Base-by-base conservation (phyloP, 2,329 filamentous ascomycete species). In the Microcyclospora pomicola region DNA sequence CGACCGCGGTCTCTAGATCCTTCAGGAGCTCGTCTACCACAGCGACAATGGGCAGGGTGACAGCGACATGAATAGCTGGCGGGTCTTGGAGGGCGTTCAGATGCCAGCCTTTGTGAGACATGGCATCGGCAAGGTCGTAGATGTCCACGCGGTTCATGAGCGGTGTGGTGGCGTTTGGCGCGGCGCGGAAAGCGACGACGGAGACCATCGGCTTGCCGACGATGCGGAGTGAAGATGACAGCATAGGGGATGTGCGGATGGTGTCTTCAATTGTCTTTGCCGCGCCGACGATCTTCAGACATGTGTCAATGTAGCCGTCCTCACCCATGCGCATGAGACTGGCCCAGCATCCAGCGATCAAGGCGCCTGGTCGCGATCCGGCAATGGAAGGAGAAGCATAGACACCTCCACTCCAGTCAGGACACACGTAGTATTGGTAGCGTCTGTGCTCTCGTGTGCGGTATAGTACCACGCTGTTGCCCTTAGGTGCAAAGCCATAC, bases 401-500 rank as follows among this genome's bases (percentile, higher is more conserved):
- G 7, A 98, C 86, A 52, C 91, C 91, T 42, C 91, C 91, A 9
- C 82, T 78, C 91, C 91, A 98, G 63, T 93, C 83, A 6, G 91
- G 81, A 27, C 80, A 84, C 58, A 98, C 80, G 62, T 94, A 98
- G 70, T 98, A 98, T 63, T 98, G 91, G 62, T 94, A 88, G 40
- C 77, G 76, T 49, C 91, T 77, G 48, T 92, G 73, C 34, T 73
- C 66, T 27, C 78, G 72, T 33, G 77, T 82, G 51, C 91, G 84
- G 71, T 98, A 98, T 31, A 98, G 71, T 11, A 94, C 72, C 1
- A 86, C 91, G 37, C 82, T 91, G 71, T 93, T 98, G 49, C 91
- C 91, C 67, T 98, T 98, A 37, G 91, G 91, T 1, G 91, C 91
- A 57, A 98, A 98, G 29, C 91, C 91, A 59, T 98, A 98, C 62